These are phyloP conservation scores for Saccharum hybrid DNA, from an alignment of 202 grass and related monocot genomes.

Conservation along the genomic window DNA sequence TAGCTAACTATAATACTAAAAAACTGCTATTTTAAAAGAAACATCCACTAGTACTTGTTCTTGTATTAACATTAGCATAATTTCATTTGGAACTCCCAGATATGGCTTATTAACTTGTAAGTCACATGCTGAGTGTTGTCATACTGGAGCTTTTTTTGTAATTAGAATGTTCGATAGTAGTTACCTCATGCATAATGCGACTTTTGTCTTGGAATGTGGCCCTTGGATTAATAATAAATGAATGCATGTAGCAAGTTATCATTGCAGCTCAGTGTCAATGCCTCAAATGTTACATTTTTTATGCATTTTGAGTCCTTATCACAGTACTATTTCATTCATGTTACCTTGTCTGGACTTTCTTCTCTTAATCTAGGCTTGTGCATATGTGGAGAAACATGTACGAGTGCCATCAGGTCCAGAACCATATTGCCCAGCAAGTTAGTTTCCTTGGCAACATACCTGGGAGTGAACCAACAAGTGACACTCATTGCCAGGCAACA, in stretches of 20 bases:
- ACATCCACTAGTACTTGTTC: neutral
- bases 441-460: constrained; percentile 65
- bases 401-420: constrained; percentile 95
- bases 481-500: constrained; percentile 72
- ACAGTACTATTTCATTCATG: constrained; percentile 1
- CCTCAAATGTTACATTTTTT: constrained; percentile 2
- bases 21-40: constrained; percentile 27
- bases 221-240: constrained; percentile 8
- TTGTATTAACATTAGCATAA: constrained; percentile 25
- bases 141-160: constrained; percentile 20
- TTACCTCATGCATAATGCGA: constrained; percentile 1
- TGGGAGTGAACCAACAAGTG: constrained; percentile 79
- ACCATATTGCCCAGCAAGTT: constrained; percentile 80
- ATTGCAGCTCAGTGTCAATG: constrained; percentile 30
- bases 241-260: neutral
- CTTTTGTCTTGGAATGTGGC: constrained; percentile 7
- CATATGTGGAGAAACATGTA: constrained; percentile 98
- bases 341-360: constrained; percentile 31
- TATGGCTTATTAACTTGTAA: constrained; percentile 20
- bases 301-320: constrained; percentile 8
- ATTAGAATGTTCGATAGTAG: constrained; percentile 13
- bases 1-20: constrained; percentile 25
- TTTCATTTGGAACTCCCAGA: neutral
- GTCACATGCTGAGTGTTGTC: neutral
- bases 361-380: constrained; percentile 65